A percentile compares a stretch with the other conserved stretches of the same genome.
Conservation (phyloP, 345 rosid genomes). For the Hibiscus tridactylites region DNA sequence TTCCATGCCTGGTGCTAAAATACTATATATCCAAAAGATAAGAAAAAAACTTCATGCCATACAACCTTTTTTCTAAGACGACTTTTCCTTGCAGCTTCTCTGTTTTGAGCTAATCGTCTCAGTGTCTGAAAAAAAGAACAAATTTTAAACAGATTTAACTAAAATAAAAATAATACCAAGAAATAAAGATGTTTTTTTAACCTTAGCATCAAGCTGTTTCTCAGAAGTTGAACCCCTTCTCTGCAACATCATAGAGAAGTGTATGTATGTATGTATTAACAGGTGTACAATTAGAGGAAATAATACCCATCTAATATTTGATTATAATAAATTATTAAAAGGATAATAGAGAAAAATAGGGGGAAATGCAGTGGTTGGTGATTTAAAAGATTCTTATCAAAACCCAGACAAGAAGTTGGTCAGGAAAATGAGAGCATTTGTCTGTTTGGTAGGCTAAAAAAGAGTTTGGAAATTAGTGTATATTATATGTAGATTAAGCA, state of each 20-base stretch:
- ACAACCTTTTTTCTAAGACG: conserved; percentile 88
- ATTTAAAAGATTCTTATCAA: conserved; percentile 1
- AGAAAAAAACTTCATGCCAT: not conserved
- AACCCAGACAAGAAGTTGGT: conserved; percentile 5
- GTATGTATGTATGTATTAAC: not conserved
- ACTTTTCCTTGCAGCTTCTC: conserved; percentile 99
- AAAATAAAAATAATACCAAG: not conserved
- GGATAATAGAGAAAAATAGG: not conserved
- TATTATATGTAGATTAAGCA: not conserved
- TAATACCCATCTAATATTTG: not conserved
- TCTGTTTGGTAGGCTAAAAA: conserved; percentile 8
- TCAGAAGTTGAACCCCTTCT: conserved; percentile 79
- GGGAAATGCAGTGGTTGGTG: conserved; percentile 4
- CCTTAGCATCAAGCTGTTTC: conserved; percentile 92
- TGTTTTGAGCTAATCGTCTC: conserved; percentile 97
- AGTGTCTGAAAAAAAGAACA: conserved; percentile 44
- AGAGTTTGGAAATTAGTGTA: not conserved
- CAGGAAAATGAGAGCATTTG: conserved; percentile 12
- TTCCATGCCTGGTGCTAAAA: not conserved
- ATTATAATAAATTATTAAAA: not conserved
- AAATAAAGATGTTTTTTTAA: conserved; percentile 12
- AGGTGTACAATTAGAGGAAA: not conserved
- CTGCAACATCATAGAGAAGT: conserved; percentile 37
- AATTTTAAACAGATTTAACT: not conserved
- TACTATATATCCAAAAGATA: not conserved